A percentile compares a stretch with the other conserved stretches of the same genome.
These are phyloP conservation scores for Solanum stenotomum DNA, from an alignment of 257 asterid genomes.

Conservation along the genomic window DNA sequence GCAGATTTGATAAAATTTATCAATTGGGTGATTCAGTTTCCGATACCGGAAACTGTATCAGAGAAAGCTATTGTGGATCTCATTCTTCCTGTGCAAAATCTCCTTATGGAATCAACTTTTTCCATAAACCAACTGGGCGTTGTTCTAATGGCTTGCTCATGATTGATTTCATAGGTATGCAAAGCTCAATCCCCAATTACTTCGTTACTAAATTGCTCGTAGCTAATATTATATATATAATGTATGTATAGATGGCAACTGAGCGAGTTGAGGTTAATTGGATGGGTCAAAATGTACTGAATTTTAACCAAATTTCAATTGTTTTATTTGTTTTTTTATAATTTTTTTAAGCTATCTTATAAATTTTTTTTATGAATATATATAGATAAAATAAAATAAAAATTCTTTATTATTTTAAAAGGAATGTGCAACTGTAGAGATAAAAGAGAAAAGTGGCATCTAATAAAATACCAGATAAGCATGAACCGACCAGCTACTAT, in stretches of 20 bases:
- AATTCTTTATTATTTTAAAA: too few relatives aligned
- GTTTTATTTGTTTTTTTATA: too few relatives aligned
- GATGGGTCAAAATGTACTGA: too few relatives aligned
- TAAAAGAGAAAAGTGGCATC: background rate
- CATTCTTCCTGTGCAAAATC: background rate
- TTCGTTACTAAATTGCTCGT: too few relatives aligned
- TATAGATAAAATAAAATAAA: too few relatives aligned
- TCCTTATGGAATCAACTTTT: slow-evolving; percentile 8
- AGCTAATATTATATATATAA: background rate
- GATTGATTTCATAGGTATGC: slow-evolving; percentile 6
- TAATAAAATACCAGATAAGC: background rate
- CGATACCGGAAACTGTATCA: slow-evolving; percentile 14
- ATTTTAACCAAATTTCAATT: too few relatives aligned
- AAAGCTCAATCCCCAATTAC: background rate
- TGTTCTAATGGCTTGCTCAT: slow-evolving; percentile 13
- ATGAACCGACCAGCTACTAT: background rate
- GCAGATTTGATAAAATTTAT: slow-evolving; percentile 9
- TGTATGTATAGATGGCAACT: too few relatives aligned
- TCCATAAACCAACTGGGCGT: slow-evolving; percentile 8
- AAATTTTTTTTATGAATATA: too few relatives aligned
- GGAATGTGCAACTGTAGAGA: background rate
- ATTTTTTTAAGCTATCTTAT: too few relatives aligned
- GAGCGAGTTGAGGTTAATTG: too few relatives aligned
- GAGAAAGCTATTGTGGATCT: background rate
- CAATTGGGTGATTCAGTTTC: slow-evolving; percentile 16